Percentiles rank a stretch among this genome's conserved stretches.
phyloP scores from a whole-genome alignment of 176 grass and related monocot species.

The Oryza australiensis region DNA sequence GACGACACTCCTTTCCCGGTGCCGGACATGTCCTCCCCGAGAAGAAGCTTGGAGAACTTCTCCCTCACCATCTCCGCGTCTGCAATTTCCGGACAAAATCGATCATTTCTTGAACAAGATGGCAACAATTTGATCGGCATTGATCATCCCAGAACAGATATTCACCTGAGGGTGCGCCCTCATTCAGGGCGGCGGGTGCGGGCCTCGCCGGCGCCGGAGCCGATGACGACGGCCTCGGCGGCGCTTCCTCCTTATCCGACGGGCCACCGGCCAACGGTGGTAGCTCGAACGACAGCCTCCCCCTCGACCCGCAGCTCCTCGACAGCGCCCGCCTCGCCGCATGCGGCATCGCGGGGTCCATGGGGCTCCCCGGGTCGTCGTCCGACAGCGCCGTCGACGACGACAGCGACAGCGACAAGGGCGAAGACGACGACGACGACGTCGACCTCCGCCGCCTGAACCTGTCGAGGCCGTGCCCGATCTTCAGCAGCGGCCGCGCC shows the following conservation, averaged over 20 bases:
- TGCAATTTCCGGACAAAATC: background rate
- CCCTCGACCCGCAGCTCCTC: slow-evolving; percentile 47
- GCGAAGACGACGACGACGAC: slow-evolving; percentile 1
- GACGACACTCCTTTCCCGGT: slow-evolving; percentile 79
- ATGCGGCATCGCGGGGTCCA: slow-evolving; percentile 28
- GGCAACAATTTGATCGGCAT: background rate
- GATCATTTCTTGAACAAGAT: background rate
- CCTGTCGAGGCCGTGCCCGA: slow-evolving; percentile 58
- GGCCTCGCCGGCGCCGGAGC: background rate
- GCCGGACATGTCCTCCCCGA: slow-evolving; percentile 93
- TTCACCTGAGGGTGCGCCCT: slow-evolving; percentile 52
- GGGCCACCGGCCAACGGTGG: slow-evolving; percentile 45
- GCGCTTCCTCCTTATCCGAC: slow-evolving; percentile 20
- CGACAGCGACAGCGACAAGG: slow-evolving; percentile 4
- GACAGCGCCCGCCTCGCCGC: slow-evolving; percentile 39
- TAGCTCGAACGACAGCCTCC: slow-evolving; percentile 26
- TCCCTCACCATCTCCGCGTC: slow-evolving; percentile 73
- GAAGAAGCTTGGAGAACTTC: slow-evolving; percentile 75
- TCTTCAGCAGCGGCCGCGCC: slow-evolving; percentile 52
- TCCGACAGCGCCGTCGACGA: slow-evolving; percentile 10
- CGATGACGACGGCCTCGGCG: background rate
- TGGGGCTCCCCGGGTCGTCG: slow-evolving; percentile 7
- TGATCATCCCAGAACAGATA: background rate
- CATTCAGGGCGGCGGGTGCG: background rate
- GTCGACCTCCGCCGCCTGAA: slow-evolving; percentile 49